Conservation (phyloP, 2,329 filamentous ascomycete genomes). For the Didymella segeticola region DNA sequence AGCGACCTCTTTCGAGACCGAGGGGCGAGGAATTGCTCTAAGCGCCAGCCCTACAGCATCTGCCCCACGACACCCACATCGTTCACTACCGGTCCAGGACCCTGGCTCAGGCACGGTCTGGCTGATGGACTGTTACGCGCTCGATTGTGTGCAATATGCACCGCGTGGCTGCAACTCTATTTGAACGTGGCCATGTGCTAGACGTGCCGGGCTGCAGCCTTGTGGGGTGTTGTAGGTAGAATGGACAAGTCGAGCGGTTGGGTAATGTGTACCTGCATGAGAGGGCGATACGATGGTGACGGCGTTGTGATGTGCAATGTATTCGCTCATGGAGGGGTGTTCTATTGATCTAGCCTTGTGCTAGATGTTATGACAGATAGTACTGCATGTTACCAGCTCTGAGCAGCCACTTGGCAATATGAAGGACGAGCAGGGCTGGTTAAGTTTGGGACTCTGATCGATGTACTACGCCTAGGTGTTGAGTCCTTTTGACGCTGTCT, state of each 20-base stretch:
- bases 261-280: conserved; percentile 17
- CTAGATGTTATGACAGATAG: too few species aligned
- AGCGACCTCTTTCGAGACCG: conserved; percentile 33
- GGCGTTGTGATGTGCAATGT: not conserved
- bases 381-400: too few species aligned
- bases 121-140: conserved; percentile 28
- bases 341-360: not conserved
- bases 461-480: too few species aligned
- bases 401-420: too few species aligned
- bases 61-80: conserved; percentile 28
- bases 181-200: conserved; percentile 23
- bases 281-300: conserved; percentile 3
- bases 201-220: conserved; percentile 14
- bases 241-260: conserved; percentile 5
- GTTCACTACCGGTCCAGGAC: conserved; percentile 19
- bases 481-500: too few species aligned
- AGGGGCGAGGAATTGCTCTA: conserved; percentile 7
- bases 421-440: too few species aligned
- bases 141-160: conserved; percentile 14
- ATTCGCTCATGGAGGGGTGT: not conserved
- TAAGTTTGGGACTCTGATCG: too few species aligned
- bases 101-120: conserved; percentile 30
- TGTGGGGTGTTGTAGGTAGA: conserved; percentile 1
- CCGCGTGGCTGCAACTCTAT: conserved; percentile 37
- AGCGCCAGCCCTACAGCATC: conserved; percentile 33